phyloP scores from a whole-genome alignment of 176 grass and related monocot species.

The Thalia dealbata region DNA sequence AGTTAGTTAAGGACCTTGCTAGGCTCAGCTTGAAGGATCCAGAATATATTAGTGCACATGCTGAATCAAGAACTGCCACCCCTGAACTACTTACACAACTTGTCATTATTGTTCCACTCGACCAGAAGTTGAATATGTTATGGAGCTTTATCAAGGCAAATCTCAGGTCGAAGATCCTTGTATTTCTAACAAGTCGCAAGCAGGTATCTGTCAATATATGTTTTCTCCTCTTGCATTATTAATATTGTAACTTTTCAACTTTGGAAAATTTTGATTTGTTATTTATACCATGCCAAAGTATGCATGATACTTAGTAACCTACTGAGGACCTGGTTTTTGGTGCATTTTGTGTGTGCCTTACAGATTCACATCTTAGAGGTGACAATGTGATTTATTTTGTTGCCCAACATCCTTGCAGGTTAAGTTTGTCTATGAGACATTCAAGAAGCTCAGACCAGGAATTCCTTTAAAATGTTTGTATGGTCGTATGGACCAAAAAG shows the following conservation, averaged over 20 bases:
- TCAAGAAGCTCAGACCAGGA: conserved; percentile 91
- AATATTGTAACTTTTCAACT: neutral
- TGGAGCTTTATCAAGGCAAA: conserved; percentile 92
- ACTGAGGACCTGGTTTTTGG: no score
- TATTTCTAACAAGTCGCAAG: conserved; percentile 84
- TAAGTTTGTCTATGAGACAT: conserved; percentile 82
- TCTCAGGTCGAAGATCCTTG: conserved; percentile 71
- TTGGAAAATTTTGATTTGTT: neutral
- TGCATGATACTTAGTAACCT: no score
- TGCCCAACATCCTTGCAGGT: conserved; percentile 36
- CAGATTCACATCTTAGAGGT: no score
- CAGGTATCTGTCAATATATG: conserved; percentile 37
- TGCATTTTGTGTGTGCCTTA: no score
- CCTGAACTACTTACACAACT: conserved; percentile 80
- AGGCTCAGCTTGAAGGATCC: conserved; percentile 83
- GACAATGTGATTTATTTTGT: neutral
- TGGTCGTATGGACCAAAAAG: conserved; percentile 55
- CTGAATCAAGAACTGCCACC: conserved; percentile 57
- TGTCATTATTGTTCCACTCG: conserved; percentile 65
- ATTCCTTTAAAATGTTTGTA: conserved; percentile 90
- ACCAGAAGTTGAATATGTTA: conserved; percentile 84
- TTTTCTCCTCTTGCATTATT: neutral
- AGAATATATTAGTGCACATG: conserved; percentile 86
- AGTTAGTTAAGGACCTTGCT: conserved; percentile 82
- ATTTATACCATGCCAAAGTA: no score